Evolutionary conservation across 768 basidiomycete species (phyloP), one percentile per base, ranked within the genome.

Genomic region (Mycena indigotica): DNA sequence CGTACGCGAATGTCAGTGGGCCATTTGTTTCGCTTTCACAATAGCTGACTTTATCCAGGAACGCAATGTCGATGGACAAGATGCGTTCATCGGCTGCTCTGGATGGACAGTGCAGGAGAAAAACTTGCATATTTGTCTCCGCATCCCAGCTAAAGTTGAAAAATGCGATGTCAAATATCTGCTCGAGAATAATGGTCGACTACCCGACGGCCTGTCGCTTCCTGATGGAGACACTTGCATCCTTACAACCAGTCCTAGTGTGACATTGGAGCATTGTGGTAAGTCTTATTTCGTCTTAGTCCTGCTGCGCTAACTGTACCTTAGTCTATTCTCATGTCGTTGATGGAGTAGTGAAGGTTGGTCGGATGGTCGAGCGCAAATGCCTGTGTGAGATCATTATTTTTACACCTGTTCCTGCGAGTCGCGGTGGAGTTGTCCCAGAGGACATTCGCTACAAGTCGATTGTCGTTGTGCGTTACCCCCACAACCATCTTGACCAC

Each of bases 401-500:
- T 28, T 48, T 25, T 13, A 26, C 28, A 6, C 46, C 46, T 12
- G 21, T 10, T 23, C 24, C 21, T 23, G 46, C 6, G 25, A 4
- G 12, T 13, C 46, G 5, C 6, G 13, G 8, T 26, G 24, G 8
- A 8, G 10, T 8, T 48, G 46, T 23, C 12, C 23, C n/a, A n/a
- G n/a, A n/a, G 12, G 24, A 28, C 6, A 12, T n/a, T n/a, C n/a
- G n/a, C n/a, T n/a, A 46, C 25, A 55, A 46, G 44, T 41, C 58
- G 1, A 12, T 60, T 1, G 16, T 60, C 0, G 5, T 52, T 26
- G 26, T 60, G 15, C 28, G 50, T 1, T 29, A 23, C 3, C 17
- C 44, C 30, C 58, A 60, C 35, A 60, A 60, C 35, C 58, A 60
- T 35, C 53, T 54, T 1, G 50, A 23, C 2, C 54, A 60, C 41